A percentile compares a stretch with the other conserved stretches of the same genome.
Evolutionary conservation across 192 early-diverging fungal species (phyloP).

Genomic region (Dispira simplex): DNA sequence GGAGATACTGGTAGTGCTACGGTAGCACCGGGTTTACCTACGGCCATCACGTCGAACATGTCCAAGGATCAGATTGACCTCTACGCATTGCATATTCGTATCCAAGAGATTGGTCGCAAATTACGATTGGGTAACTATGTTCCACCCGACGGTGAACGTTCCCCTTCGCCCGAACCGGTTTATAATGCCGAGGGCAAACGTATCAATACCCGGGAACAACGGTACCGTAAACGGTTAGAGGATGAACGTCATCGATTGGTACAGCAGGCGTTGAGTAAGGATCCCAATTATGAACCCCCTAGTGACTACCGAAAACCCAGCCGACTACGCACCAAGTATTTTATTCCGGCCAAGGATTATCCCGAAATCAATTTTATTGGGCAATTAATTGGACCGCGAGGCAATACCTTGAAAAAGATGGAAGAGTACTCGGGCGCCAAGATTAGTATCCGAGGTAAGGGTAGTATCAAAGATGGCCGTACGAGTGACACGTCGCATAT

Average conservation of each 20-base stretch:
- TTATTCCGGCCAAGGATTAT: slow-evolving; percentile 88
- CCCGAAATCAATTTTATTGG: slow-evolving; percentile 99
- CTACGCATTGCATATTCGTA: slow-evolving; percentile 54
- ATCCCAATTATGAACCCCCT: slow-evolving; percentile 78
- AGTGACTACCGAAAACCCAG: slow-evolving; percentile 75
- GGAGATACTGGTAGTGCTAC: slow-evolving; percentile 57
- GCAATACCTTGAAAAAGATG: slow-evolving; percentile 93
- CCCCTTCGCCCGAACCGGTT: slow-evolving; percentile 87
- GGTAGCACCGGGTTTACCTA: slow-evolving; percentile 60
- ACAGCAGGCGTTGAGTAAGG: slow-evolving; percentile 53
- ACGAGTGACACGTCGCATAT: slow-evolving; percentile 42
- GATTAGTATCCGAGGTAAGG: slow-evolving; percentile 90
- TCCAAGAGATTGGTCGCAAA: slow-evolving; percentile 81
- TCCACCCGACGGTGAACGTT: slow-evolving; percentile 52
- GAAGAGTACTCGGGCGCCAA: slow-evolving; percentile 87
- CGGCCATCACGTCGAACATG: slow-evolving; percentile 60
- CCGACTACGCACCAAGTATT: slow-evolving; percentile 82
- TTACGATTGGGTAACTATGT: slow-evolving; percentile 69
- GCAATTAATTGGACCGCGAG: slow-evolving; percentile 88
- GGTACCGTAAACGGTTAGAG: slow-evolving; percentile 82
- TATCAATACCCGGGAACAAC: slow-evolving; percentile 85
- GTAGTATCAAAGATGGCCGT: slow-evolving; percentile 93
- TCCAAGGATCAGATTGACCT: slow-evolving; percentile 61
- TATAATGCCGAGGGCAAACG: slow-evolving; percentile 92
- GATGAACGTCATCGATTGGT: slow-evolving; percentile 85